phyloP scores from a whole-genome alignment of 192 early-diverging fungal genomes.

The Umbelopsis sp. region DNA sequence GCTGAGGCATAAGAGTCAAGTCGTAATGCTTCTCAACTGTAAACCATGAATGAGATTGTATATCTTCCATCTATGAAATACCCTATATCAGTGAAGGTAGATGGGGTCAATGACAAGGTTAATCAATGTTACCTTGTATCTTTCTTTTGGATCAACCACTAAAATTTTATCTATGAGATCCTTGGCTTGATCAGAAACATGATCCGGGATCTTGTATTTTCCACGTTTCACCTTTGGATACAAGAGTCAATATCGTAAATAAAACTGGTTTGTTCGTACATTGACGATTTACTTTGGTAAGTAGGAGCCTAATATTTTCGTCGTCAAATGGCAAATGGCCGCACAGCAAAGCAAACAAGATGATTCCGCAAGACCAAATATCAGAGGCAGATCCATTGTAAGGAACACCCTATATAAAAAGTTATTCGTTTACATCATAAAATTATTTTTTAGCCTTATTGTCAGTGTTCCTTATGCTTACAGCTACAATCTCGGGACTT shows the following conservation, averaged over 20 bases:
- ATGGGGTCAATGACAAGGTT: background rate
- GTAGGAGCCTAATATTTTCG: slow-evolving; percentile 63
- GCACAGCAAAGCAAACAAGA: slow-evolving; percentile 69
- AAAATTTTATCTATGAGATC: slow-evolving; percentile 45
- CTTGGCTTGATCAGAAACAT: slow-evolving; percentile 34
- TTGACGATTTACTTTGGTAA: slow-evolving; percentile 53
- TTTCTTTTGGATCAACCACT: slow-evolving; percentile 36
- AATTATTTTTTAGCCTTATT: background rate
- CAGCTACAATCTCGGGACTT: slow-evolving; percentile 72
- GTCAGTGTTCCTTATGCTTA: slow-evolving; percentile 6
- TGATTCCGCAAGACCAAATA: slow-evolving; percentile 79
- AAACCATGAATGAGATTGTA: slow-evolving; percentile 67
- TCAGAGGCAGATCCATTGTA: slow-evolving; percentile 71
- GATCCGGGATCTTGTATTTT: slow-evolving; percentile 42
- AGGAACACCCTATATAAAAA: slow-evolving; percentile 46
- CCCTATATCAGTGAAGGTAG: background rate
- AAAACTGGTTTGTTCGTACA: background rate
- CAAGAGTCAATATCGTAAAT: background rate
- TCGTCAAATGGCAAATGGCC: slow-evolving; percentile 79
- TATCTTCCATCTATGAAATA: slow-evolving; percentile 48
- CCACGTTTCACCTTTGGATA: slow-evolving; percentile 33
- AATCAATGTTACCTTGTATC: slow-evolving; percentile 47
- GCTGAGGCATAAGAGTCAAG: slow-evolving; percentile 22
- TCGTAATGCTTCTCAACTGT: slow-evolving; percentile 20
- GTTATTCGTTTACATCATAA: background rate